Percentiles rank a stretch among this genome's conserved stretches.
Evolutionary conservation across 805 yeast genomes (phyloP).

Genomic region (Hanseniaspora lindneri): DNA sequence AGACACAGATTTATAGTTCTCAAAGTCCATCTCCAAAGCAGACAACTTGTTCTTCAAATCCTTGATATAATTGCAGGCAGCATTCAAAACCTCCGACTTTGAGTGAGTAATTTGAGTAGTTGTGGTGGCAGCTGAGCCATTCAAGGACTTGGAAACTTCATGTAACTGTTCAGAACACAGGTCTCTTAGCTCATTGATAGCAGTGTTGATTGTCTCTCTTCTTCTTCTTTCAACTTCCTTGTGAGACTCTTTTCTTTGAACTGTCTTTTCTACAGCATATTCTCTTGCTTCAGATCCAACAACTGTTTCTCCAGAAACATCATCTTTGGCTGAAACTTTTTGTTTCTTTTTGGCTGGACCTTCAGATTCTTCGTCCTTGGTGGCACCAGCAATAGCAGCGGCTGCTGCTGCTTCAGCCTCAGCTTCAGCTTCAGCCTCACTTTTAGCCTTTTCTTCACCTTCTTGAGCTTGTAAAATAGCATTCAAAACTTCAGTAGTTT

Average conservation of each 20-base stretch:
- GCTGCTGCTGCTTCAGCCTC: constrained; percentile 4
- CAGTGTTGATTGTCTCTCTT: constrained; percentile 75
- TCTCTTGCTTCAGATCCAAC: neutral
- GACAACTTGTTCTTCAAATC: constrained; percentile 59
- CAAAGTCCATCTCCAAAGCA: constrained; percentile 12
- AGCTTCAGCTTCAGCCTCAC: neutral
- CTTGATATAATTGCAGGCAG: constrained; percentile 84
- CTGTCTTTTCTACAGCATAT: constrained; percentile 42
- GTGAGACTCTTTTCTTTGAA: constrained; percentile 76
- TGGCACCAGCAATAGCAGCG: constrained; percentile 26
- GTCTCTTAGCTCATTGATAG: constrained; percentile 69
- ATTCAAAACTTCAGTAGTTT: neutral
- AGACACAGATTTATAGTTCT: constrained; percentile 7
- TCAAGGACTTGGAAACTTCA: neutral
- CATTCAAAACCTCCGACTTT: constrained; percentile 76
- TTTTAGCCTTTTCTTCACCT: constrained; percentile 1
- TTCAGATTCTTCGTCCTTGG: constrained; percentile 1
- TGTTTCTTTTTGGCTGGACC: constrained; percentile 6
- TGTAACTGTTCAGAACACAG: constrained; percentile 66
- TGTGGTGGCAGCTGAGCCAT: neutral
- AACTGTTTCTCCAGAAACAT: neutral
- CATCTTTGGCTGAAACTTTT: constrained; percentile 14
- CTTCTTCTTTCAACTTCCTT: constrained; percentile 91
- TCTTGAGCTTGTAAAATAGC: constrained; percentile 1
- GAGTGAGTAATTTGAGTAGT: constrained; percentile 35